Base-by-base conservation (phyloP, 495 filamentous ascomycete species). In the Penicillium simplicissimum region DNA sequence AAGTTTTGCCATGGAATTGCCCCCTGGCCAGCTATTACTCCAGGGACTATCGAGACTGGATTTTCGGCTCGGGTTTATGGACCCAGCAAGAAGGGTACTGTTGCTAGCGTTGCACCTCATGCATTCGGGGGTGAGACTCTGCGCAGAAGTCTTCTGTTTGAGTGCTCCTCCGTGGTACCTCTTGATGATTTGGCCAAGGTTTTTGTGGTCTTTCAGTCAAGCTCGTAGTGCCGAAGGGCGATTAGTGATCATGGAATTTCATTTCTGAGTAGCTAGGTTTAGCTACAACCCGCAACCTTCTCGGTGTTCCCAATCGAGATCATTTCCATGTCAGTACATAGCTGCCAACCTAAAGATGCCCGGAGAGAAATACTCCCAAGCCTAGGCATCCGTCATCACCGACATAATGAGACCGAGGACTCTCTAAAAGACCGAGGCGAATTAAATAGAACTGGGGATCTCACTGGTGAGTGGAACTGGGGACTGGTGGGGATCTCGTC, bases 1-100 rank as follows among this genome's bases (percentile, higher is more conserved):
- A 71, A 69, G 31, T 84, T 82, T 59, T 74, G 72, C 19, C 71
- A 78, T 60, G 79, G 79, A 4, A 49, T 70, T 25, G 60, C 55
- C 7, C 74, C 73, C 6, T 82, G 78, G 77, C 63, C 76, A 25
- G 67, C 67, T 11, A 54, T 71, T 43, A 58, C 56, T 5, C 42
- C 57, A 19, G 61, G 61, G 0, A 47, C 65, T 3, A 61, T 68
- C 28, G 31, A 59, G 8, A 43, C 36, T 4, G 69, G 62, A 6
- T 73, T 73, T 21, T 61, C 63, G 4, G 71, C 69, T 0, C 59
- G 71, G 2, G 45, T 70, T 10, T 75, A 74, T 52, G 74, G 72
- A 0, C 69, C 74, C 11, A 72, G 68, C 42, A 48, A 62, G 5
- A 3, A 59, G 9, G 61, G 58, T 21, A 23, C 23, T 5, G 51